Conservation (phyloP, 2,329 filamentous ascomycete species). For the Macrophomina pseudophaseolina region DNA sequence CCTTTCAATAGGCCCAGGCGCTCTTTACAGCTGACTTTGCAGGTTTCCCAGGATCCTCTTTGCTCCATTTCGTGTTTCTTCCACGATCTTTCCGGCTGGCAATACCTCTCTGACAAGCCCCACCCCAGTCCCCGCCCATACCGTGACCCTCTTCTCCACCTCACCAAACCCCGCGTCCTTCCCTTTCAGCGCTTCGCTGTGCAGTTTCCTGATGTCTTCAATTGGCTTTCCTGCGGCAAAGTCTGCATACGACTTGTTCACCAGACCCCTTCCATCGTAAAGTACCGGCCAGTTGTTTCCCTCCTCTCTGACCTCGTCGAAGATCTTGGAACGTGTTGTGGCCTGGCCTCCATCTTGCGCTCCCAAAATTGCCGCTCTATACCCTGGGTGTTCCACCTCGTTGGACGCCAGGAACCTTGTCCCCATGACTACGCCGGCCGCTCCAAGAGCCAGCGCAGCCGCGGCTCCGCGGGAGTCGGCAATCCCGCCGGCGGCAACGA, state of each 20-base stretch:
- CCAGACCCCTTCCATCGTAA: constrained; percentile 62
- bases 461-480: constrained; percentile 60
- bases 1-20: constrained; percentile 41
- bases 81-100: constrained; percentile 59
- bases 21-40: background rate
- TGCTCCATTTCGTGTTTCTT: constrained; percentile 50
- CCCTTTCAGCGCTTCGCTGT: constrained; percentile 52
- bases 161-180: constrained; percentile 56
- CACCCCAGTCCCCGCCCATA: constrained; percentile 67
- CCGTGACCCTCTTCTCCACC: constrained; percentile 52
- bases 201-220: constrained; percentile 51
- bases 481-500: constrained; percentile 65
- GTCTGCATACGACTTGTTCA: constrained; percentile 59
- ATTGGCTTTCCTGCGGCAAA: constrained; percentile 45
- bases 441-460: constrained; percentile 60
- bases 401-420: constrained; percentile 64
- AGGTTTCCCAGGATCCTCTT: constrained; percentile 35
- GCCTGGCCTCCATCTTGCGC: constrained; percentile 56
- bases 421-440: constrained; percentile 62
- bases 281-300: constrained; percentile 57
- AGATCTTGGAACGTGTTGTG: constrained; percentile 58
- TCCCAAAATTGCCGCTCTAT: constrained; percentile 52
- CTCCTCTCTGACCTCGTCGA: constrained; percentile 57
- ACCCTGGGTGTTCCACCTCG: constrained; percentile 56
- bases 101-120: constrained; percentile 61